phyloP scores from a whole-genome alignment of 2,329 filamentous ascomycete genomes.

The Ceratocystis cacaofunesta region DNA sequence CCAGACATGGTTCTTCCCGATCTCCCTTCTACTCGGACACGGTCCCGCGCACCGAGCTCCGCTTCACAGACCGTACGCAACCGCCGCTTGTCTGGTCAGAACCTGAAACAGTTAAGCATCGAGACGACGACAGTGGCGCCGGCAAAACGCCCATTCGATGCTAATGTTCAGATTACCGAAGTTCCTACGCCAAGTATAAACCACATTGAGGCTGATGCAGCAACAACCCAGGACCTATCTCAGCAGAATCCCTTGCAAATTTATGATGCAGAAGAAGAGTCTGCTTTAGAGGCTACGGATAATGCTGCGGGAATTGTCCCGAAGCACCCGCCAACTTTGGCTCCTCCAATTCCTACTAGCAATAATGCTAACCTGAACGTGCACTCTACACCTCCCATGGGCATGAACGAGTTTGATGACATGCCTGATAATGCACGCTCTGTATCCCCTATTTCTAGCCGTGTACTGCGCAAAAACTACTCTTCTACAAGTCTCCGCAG shows the following conservation, averaged over 20 bases:
- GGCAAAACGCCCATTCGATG: constrained; percentile 18
- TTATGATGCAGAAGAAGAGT: constrained; percentile 8
- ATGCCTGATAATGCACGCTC: constrained; percentile 28
- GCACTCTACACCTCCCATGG: constrained; percentile 11
- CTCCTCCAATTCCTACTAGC: constrained; percentile 3
- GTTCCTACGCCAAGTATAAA: constrained; percentile 4
- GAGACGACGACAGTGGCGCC: constrained; percentile 40
- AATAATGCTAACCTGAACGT: constrained; percentile 3
- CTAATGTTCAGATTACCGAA: constrained; percentile 11
- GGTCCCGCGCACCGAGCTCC: constrained; percentile 8
- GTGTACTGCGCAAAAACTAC: constrained; percentile 49
- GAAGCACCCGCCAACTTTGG: constrained; percentile 12
- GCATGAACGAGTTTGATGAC: constrained; percentile 13
- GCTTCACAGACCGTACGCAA: constrained; percentile 45
- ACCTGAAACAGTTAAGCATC: constrained; percentile 72
- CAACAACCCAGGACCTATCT: not conserved
- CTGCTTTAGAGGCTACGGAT: not conserved
- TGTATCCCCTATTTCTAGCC: constrained; percentile 37
- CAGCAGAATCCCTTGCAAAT: constrained; percentile 4
- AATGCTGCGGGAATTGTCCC: constrained; percentile 3
- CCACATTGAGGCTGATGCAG: not conserved
- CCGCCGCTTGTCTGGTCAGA: constrained; percentile 66
- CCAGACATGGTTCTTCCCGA: constrained; percentile 3
- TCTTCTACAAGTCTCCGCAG: constrained; percentile 57
- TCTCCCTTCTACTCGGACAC: constrained; percentile 4